Conservation (phyloP, 2,329 filamentous ascomycete genomes). For the Beauveria caledonica region DNA sequence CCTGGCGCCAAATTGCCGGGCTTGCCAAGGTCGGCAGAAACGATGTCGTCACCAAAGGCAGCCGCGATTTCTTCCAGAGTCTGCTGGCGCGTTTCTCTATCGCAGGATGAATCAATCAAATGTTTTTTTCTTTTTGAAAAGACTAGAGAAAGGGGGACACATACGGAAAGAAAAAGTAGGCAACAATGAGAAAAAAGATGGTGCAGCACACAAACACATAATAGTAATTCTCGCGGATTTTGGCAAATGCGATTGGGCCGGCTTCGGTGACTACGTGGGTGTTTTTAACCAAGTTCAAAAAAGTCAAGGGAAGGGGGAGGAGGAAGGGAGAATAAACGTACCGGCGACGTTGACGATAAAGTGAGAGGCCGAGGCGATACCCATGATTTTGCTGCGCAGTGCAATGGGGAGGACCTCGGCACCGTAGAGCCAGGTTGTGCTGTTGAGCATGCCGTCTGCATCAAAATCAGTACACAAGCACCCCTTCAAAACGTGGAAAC, state of each 20-base stretch:
- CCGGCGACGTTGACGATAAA: conserved; percentile 43
- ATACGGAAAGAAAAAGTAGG: conserved; percentile 45
- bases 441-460: conserved; percentile 40
- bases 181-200: conserved; percentile 40
- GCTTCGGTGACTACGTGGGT: conserved; percentile 38
- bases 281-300: neutral
- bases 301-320: too few relatives aligned
- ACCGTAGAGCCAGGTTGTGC: conserved; percentile 47
- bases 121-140: neutral
- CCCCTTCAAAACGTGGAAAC: neutral
- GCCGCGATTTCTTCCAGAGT: conserved; percentile 41
- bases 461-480: neutral
- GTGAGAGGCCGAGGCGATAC: conserved; percentile 43
- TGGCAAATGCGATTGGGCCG: conserved; percentile 47
- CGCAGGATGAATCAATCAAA: neutral
- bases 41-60: conserved; percentile 38
- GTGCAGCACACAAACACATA: conserved; percentile 50
- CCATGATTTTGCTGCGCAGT: conserved; percentile 47
- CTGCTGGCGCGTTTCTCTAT: conserved; percentile 36
- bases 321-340: neutral
- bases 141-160: neutral
- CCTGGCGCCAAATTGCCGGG: neutral
- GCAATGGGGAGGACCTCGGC: conserved; percentile 46
- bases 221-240: conserved; percentile 51
- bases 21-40: conserved; percentile 15